Evolutionary conservation across 495 filamentous ascomycete species (phyloP), one percentile per base, ranked within the genome.

Genomic region (Podospora comata): DNA sequence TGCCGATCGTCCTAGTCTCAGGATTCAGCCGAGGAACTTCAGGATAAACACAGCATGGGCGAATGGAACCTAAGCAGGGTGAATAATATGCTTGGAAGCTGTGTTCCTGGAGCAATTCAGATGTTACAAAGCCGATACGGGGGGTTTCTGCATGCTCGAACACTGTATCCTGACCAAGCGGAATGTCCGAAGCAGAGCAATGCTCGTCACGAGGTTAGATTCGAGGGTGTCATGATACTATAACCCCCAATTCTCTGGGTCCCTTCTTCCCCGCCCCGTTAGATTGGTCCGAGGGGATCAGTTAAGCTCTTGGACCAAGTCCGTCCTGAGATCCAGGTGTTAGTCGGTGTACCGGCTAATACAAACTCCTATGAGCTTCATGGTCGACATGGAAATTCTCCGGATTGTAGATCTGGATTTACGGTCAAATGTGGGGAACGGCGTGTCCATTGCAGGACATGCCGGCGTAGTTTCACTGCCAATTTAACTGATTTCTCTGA

Each of bases 221-320:
- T 4, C 48, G 64, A 53, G 60, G 57, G 20, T 59, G 11, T 18
- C 39, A 23, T 27, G 13, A 26, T 54, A 64, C 63, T 70, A 70
- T 70, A 66, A 44, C 19, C 39, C 30, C 64, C 63, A 65, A 54
- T 27, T 66, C 1, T 44, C 20, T 64, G 65, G 60, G 16, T 34
- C 26, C 28, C 2, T 60, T 70, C 7, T 60, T 70, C 60, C 65
- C 68, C 64, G 60, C 56, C 64, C 15, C 16, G 5, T n/a, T 67
- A 67, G 2, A 70, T 70, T 70, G 65, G 9, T n/a, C 59, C 13
- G 30, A 59, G 63, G 65, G 55, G 32, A 60, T 39, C 62, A 58
- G 70, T 65, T 27, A 62, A n/a, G 67, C 66, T 70, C 48, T 68
- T 68, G 66, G 68, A 55, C 66, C 71, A 62, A 73, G 62, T 58